These are phyloP conservation scores for Eragrostis curvula DNA, from an alignment of 176 grass and related monocot species.

Conservation along the genomic window DNA sequence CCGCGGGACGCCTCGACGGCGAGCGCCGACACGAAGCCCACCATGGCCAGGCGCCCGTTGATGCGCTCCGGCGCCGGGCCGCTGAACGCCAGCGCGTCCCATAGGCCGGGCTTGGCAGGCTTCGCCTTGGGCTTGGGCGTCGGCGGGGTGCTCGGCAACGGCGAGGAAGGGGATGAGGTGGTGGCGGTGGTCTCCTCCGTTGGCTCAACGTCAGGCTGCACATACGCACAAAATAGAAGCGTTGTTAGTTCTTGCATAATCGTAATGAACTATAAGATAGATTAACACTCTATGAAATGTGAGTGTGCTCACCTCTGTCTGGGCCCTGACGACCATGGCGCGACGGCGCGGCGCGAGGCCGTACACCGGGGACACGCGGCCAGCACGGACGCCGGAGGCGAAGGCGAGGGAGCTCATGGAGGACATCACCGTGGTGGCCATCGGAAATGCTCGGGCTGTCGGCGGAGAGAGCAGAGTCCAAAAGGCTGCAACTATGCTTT, in stretches of 20 bases:
- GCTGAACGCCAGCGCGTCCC: conserved; percentile 62
- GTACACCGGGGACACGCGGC: too few relatives aligned
- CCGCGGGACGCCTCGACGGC: conserved; percentile 53
- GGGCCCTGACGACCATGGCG: neutral
- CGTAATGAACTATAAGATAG: too few relatives aligned
- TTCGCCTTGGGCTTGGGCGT: neutral
- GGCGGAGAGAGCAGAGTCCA: neutral
- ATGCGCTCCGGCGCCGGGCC: conserved; percentile 65
- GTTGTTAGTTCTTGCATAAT: neutral
- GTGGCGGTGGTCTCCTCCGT: neutral
- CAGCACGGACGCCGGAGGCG: neutral
- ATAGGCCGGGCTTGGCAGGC: too few relatives aligned
- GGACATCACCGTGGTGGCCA: neutral
- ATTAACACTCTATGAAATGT: too few relatives aligned
- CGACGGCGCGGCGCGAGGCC: neutral
- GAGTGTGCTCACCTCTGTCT: neutral
- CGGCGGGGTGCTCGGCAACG: neutral
- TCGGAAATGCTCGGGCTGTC: neutral
- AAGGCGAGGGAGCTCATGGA: conserved; percentile 16
- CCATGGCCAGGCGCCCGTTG: conserved; percentile 70
- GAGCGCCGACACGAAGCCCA: conserved; percentile 60
- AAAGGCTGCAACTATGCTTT: too few relatives aligned
- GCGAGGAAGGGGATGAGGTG: neutral
- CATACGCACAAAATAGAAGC: fast-evolving
- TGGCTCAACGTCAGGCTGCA: neutral